phyloP scores from a whole-genome alignment of 805 yeast genomes.

The Cyberlindnera meyerae region DNA sequence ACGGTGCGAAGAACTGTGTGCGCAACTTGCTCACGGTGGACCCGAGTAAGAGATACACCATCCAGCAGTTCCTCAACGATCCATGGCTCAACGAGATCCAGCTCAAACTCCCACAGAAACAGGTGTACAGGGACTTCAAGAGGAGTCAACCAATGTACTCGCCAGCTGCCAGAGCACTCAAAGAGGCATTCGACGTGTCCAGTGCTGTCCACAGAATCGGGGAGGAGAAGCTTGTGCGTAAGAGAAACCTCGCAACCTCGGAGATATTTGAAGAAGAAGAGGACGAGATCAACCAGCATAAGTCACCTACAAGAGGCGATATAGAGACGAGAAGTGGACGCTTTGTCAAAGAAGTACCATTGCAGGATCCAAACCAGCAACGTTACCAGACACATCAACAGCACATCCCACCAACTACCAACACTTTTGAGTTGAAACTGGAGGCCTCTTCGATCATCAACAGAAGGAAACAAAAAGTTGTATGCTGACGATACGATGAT shows the following conservation, averaged over 20 bases:
- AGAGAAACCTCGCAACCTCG: constrained; percentile 4
- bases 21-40: constrained; percentile 62
- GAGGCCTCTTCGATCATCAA: constrained; percentile 36
- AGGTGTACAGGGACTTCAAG: constrained; percentile 18
- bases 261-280: constrained; percentile 26
- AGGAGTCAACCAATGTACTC: constrained; percentile 37
- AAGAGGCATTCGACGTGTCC: constrained; percentile 82
- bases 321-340: constrained; percentile 20
- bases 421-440: constrained; percentile 32
- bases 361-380: constrained; percentile 11
- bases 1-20: constrained; percentile 66
- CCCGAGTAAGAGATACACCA: constrained; percentile 61
- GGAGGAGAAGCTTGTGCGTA: constrained; percentile 20
- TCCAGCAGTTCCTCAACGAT: constrained; percentile 61
- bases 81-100: constrained; percentile 52
- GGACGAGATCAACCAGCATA: constrained; percentile 12
- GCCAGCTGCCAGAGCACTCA: constrained; percentile 75
- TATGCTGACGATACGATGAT: too few relatives aligned
- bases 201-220: constrained; percentile 72
- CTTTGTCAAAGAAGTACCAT: constrained; percentile 14
- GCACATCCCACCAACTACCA: not conserved
- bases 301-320: constrained; percentile 12
- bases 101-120: constrained; percentile 22
- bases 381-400: constrained; percentile 3
- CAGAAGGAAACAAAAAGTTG: constrained; percentile 32